Evolutionary conservation across 2,329 filamentous ascomycete species (phyloP), one percentile per base, ranked within the genome.

Genomic region (Xylariaceae sp.): DNA sequence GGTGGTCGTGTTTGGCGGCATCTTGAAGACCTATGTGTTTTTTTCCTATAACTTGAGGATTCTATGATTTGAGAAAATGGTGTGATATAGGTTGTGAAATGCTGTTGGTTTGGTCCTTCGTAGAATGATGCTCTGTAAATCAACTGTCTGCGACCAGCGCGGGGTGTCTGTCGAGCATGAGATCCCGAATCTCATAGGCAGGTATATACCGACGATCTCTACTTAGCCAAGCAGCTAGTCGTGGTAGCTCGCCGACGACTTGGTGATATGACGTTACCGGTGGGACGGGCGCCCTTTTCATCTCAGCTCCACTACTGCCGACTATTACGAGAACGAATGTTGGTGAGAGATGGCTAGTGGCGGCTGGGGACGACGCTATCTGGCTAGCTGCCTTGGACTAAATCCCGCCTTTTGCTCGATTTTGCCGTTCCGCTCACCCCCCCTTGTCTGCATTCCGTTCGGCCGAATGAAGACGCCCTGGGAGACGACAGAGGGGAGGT

Each of bases 1-100:
- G 2, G 70, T 75, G 56, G 70, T 71, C 61, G 70, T 70, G 57
- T 61, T 63, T 15, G 58, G 55, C 5, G 63, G 51, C 65, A 65
- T 66, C 9, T 57, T 61, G 50, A 18, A 18, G 54, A 39, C 45
- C 13, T 47, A 34, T 44, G 23, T 50, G 23, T 9, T 59, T 17
- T 37, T 59, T 17, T 37, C 15, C 13, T 7, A 17, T 45, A 44
- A 50, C 50, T 44, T 59, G 55, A 23, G 11, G 11, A 41, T 41
- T 13, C 9, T 41, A 53, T 55, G 34, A 23, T 53, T n/a, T 35
- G 30, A 51, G 49, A 51, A 30, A n/a, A 34, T 35, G 11, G 18
- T n/a, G 23, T n/a, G 49, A 15, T 15, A 45, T 45, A 45, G 13
- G n/a, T n/a, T n/a, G 41, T 9, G 11, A 41, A 10, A 41, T 41